Evolutionary conservation across 257 asterid species (phyloP), one percentile per base, ranked within the genome.

Genomic region (Echites panduratus): DNA sequence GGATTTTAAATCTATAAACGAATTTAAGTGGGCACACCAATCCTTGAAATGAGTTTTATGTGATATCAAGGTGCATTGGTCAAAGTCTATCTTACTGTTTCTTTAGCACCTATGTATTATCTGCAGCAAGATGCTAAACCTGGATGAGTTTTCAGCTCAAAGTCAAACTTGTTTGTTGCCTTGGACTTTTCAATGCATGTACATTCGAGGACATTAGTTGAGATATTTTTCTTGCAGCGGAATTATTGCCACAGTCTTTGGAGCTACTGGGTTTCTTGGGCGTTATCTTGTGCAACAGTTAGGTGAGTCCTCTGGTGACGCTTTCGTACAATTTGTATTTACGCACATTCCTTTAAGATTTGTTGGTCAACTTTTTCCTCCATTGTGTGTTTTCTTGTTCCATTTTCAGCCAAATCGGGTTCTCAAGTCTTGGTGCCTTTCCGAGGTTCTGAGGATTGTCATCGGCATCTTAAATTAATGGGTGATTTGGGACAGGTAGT

Each of bases 401-500:
- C 63, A 32, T 61, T n/a, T 79, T 79, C 82, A 95, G 99, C 98
- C 80, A 95, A 89, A 92, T 90, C 85, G 93, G 98, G 96, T 75
- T 87, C 97, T 67, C 98, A 92, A 84, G 97, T 95, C 22, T 84
- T 95, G 74, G 98, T 95, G 71, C 98, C 97, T 43, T 92, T 92
- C 84, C 91, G 99, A 65, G 99, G 97, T 71, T 89, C 91, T 24
- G 99, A 95, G 89, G 99, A 95, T 81, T 83, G 80, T 79, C 93
- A 80, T 26, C 93, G 99, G n/a, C 96, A 95, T 92, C 99, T 95
- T 79, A 95, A 95, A 79, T 76, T 95, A 83, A 90, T 92, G 99
- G 99, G 98, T 72, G 99, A 95, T 80, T 82, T 95, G 93, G 98
- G 99, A 58, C 99, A 95, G 94, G 99, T 90, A 75, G 50, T 78